These are phyloP conservation scores for Pseudohyphozyma bogoriensis DNA, from an alignment of 768 basidiomycete genomes.

Conservation along the genomic window DNA sequence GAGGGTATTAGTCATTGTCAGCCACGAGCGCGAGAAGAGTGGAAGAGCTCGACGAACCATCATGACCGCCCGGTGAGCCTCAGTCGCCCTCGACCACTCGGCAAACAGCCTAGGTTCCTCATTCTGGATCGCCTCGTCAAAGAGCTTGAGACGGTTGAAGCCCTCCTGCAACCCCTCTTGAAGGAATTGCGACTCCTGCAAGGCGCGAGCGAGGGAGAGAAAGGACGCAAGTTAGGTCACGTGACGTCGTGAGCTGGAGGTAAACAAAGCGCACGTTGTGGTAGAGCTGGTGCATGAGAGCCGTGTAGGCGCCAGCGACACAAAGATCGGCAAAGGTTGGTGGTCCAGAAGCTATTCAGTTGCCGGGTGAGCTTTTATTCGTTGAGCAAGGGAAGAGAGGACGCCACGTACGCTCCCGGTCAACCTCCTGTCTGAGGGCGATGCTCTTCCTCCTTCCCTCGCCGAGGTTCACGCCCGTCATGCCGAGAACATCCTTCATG, in stretches of 20 bases:
- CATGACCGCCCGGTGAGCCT: slow-evolving; percentile 26
- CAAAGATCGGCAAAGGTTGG: slow-evolving; percentile 21
- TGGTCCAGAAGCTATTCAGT: slow-evolving; percentile 1
- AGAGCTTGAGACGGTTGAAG: slow-evolving; percentile 5
- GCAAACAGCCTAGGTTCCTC: slow-evolving; percentile 26
- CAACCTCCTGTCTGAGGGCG: slow-evolving; percentile 2
- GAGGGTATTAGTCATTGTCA: too few relatives aligned
- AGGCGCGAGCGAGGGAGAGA: too few relatives aligned
- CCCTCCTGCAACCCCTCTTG: slow-evolving; percentile 11
- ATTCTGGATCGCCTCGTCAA: slow-evolving; percentile 4
- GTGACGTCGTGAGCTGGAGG: neutral
- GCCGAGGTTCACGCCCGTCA: slow-evolving; percentile 20
- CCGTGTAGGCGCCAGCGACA: slow-evolving; percentile 19
- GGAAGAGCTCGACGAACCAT: slow-evolving; percentile 12
- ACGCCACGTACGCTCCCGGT: neutral
- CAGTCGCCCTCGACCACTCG: slow-evolving; percentile 21
- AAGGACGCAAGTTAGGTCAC: too few relatives aligned
- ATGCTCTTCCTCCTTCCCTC: slow-evolving; percentile 22
- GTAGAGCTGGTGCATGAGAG: slow-evolving; percentile 23
- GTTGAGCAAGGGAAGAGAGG: neutral
- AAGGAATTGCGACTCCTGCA: too few relatives aligned
- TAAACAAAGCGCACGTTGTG: slow-evolving; percentile 5
- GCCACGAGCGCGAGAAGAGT: too few relatives aligned
- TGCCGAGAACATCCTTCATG: slow-evolving; percentile 25
- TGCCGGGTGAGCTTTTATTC: neutral